Base-by-base conservation (phyloP, 495 filamentous ascomycete genomes). In the Penicillium roqueforti region DNA sequence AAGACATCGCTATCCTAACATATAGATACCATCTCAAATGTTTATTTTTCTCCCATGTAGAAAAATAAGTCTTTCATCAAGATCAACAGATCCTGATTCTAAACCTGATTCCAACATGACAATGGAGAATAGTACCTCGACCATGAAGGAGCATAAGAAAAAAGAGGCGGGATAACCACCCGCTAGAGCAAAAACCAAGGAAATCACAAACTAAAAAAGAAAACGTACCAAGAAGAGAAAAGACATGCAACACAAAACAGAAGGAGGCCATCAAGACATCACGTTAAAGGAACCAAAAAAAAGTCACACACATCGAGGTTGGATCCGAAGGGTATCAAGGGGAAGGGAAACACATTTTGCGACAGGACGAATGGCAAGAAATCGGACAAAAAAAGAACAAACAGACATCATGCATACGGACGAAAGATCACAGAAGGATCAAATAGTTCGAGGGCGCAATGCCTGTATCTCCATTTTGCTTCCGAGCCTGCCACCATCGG, bases 371-470 rank as follows among this genome's bases (percentile, higher is more conserved):
- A 58, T 43, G 59, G 60, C 48, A 63, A 58, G 58, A 62, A 68
- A 31, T 56, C 59, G 46, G 47, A 40, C 14, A 19, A 29, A 29
- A 29, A 61, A 66, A 60, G 53, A 52, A 65, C 53, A 44, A 60
- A 50, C n/a, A 54, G 46, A 57, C 61, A 55, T 64, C 53, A 66
- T 10, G 32, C 45, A 37, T 51, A 56, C 47, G 37, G 45, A 47
- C 36, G 23, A 29, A 20, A 48, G 46, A 74, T 84, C 80, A 98
- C 83, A 98, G 83, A 64, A 98, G 76, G 70, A 97, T 97, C 67
- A 98, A 79, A 68, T 98, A 98, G 75, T 98, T 98, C 57, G 90
- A 96, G 18, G 93, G 93, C 48, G 93, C 93, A 70, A 97, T 96
- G 60, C 93, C 93, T 46, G 93, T 97, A 61, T 97, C 91, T 65